Conservation (phyloP, 2,329 filamentous ascomycete species). For the Cytospora leucostoma region DNA sequence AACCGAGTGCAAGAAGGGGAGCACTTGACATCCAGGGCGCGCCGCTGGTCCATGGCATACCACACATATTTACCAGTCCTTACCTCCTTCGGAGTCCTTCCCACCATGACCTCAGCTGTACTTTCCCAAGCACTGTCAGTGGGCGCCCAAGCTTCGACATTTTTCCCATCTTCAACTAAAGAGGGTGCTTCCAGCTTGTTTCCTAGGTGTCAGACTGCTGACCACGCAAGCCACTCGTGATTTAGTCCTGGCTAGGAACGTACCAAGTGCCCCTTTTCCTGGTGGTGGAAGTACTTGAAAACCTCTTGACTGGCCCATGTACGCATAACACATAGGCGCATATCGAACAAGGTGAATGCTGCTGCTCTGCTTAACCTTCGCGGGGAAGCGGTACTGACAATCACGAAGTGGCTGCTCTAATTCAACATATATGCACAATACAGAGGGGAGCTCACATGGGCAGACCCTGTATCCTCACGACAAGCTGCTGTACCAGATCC, state of each 20-base stretch:
- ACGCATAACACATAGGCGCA: no score
- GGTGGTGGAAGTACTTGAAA: not conserved
- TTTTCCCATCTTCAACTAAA: not conserved
- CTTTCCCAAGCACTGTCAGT: conserved; percentile 3
- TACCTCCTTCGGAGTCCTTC: conserved; percentile 4
- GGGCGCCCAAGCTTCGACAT: not conserved
- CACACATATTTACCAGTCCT: conserved; percentile 5
- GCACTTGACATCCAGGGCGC: no score
- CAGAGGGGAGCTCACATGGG: no score
- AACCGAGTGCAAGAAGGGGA: not conserved
- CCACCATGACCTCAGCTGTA: conserved; percentile 6
- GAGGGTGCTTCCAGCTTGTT: conserved; percentile 8
- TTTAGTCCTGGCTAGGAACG: not conserved
- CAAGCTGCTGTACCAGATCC: no score
- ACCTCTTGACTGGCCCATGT: no score
- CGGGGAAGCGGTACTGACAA: no score
- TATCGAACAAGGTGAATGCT: not conserved
- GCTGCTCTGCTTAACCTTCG: no score
- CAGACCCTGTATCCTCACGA: no score
- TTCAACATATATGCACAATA: no score
- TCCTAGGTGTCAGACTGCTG: not conserved
- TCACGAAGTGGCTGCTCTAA: no score
- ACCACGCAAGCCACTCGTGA: not conserved
- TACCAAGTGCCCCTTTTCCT: not conserved
- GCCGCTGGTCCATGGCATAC: no score